Evolutionary conservation across 2,329 filamentous ascomycete genomes (phyloP), one percentile per base, ranked within the genome.

Genomic region (Calonectria pseudoturangicola): DNA sequence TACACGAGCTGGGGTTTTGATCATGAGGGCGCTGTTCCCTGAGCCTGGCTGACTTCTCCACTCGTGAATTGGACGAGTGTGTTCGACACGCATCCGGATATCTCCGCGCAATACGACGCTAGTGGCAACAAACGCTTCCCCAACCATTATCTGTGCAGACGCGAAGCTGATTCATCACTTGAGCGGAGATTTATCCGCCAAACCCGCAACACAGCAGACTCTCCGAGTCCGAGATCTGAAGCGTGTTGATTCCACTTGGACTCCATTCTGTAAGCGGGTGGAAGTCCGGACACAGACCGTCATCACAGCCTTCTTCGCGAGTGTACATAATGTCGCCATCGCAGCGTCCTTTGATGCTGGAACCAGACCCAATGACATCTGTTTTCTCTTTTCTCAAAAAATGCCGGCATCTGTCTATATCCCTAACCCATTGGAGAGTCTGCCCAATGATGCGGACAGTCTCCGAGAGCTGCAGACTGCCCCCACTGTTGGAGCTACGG

Each of bases 381-480:
- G 33, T 36, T 43, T n/a, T 41, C 41, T 51, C 48, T 41, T 41
- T 41, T 47, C 9, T 66, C 64, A 71, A 60, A 60, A 43, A 39
- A 75, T 73, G 73, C 67, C 73, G 60, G 70, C 73, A 18, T 73
- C 73, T 28, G 70, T 73, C 50, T 73, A 73, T 39, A 51, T 74
- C 27, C 73, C 70, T 9, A 70, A 56, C 43, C 70, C 63, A 3
- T 54, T 73, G 27, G 73, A 74, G 51, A 71, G n/a, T 45, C 63
- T 70, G 41, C 60, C 60, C 21, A 54, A 36, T 60, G 66, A 72
- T 28, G 27, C 72, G 25, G 71, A 50, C 39, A 47, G n/a, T 48
- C 36, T 60, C 28, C 43, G 39, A 41, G 25, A 58, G 33, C 18
- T 67, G 28, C 27, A 65, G 43, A 25, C 58, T 15, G 39, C 41